These are phyloP conservation scores for Cercospora berteroae DNA, from an alignment of 2,329 filamentous ascomycete genomes.

Conservation along the genomic window DNA sequence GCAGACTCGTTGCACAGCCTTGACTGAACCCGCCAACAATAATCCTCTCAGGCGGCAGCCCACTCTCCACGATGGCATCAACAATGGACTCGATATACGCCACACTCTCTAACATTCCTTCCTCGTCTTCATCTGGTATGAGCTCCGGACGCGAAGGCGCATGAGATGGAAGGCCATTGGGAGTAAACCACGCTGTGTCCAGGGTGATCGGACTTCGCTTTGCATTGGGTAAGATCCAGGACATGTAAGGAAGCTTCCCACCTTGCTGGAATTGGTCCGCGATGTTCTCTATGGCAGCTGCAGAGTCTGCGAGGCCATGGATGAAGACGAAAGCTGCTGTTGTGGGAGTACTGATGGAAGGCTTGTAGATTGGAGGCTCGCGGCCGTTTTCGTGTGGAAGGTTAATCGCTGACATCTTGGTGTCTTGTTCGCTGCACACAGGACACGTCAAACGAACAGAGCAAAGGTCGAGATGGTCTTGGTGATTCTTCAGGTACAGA, in stretches of 20 bases:
- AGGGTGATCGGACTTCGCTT: slow-evolving; percentile 45
- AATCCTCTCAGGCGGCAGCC: slow-evolving; percentile 45
- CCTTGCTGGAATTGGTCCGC: slow-evolving; percentile 49
- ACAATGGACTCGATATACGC: slow-evolving; percentile 45
- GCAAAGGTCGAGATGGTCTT: neutral
- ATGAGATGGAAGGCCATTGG: slow-evolving; percentile 37
- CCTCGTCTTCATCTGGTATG: slow-evolving; percentile 49
- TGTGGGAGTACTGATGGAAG: slow-evolving; percentile 35
- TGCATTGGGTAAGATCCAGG: slow-evolving; percentile 51
- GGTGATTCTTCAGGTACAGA: neutral
- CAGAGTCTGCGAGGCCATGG: slow-evolving; percentile 47
- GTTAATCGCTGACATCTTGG: neutral
- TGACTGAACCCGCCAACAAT: slow-evolving; percentile 51
- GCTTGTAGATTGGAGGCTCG: slow-evolving; percentile 35
- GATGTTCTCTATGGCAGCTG: slow-evolving; percentile 43
- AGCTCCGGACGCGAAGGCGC: slow-evolving; percentile 45
- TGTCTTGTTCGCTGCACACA: neutral
- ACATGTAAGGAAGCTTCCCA: slow-evolving; percentile 47
- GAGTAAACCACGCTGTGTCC: slow-evolving; percentile 48
- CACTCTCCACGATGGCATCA: slow-evolving; percentile 43
- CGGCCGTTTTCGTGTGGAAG: neutral
- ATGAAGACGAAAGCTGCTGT: slow-evolving; percentile 43
- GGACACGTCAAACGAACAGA: too few relatives aligned
- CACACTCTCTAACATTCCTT: slow-evolving; percentile 43
- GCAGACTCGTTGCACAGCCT: slow-evolving; percentile 47